Evolutionary conservation across 2,329 filamentous ascomycete genomes (phyloP), one percentile per base, ranked within the genome.

Genomic region (Fusarium burgessii): DNA sequence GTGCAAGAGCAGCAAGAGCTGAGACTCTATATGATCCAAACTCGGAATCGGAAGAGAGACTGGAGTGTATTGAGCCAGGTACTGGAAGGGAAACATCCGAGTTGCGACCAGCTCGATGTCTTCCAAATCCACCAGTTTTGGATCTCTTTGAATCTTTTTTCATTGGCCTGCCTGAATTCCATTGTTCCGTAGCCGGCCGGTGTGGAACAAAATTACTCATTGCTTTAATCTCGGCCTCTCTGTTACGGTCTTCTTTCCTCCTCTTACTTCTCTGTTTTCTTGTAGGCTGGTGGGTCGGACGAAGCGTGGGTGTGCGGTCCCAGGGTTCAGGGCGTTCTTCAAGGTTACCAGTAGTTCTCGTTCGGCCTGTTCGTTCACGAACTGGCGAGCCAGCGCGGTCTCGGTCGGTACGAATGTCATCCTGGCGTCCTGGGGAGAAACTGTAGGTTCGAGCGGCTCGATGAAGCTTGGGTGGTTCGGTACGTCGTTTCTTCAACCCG

Each of bases 181-280:
- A 88, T 35, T 85, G 84, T 66, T 90, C 87, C 50, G 87, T 86
- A 14, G 87, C 86, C 9, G 90, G 86, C 55, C 92, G 88, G 57
- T 90, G 83, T 9, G 93, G 90, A 72, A 91, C 87, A 66, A 87
- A 88, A 42, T 89, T 88, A 77, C 89, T 92, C 92, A 98, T 93
- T 58, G 93, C 90, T 78, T 91, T 93, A 77, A 98, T 94, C 81
- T 97, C 94, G 68, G 93, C 93, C 81, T 97, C 95, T 62, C 95
- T 88, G 63, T 92, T 87, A 77, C 90, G 89, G 69, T 97, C 93
- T 69, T 92, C 87, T 73, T 91, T 91, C 76, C 91, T 90, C 74
- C 91, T 89, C 82, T 93, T 97, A 42, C 92, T 92, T 77, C 90
- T 93, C 67, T 91, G 90, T 64, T 90, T 88, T 55, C 88, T 81